Conservation (phyloP, 2,329 filamentous ascomycete species). For the Apiospora kogelbergensis region DNA sequence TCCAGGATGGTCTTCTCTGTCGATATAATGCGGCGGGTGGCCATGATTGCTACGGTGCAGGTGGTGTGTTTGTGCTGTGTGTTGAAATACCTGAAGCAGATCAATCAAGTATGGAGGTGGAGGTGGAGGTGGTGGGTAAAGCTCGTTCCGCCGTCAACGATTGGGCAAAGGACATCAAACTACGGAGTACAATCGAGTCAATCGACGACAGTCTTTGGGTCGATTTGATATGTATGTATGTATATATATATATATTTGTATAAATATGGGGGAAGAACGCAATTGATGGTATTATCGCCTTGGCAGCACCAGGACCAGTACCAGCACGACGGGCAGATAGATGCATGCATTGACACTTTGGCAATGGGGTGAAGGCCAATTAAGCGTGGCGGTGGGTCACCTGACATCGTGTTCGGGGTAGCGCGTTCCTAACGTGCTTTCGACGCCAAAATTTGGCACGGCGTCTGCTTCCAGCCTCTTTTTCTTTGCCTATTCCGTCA, state of each 20-base stretch:
- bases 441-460: conserved; percentile 9
- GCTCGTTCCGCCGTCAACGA: background rate
- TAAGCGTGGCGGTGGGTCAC: background rate
- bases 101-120: background rate
- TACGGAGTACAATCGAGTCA: background rate
- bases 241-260: too few relatives aligned
- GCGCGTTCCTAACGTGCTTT: background rate
- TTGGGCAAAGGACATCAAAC: background rate
- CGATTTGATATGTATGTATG: background rate
- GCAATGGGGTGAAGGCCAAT: background rate
- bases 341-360: background rate
- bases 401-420: conserved; percentile 8
- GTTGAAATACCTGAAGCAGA: background rate
- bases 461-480: background rate
- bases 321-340: background rate
- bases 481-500: background rate
- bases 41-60: conserved; percentile 47
- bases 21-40: conserved; percentile 65
- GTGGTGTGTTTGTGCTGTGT: background rate
- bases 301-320: background rate
- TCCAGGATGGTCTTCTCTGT: conserved; percentile 67
- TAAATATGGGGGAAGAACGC: background rate
- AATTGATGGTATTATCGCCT: too few relatives aligned
- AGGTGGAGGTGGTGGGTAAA: background rate
- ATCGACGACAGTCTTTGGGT: background rate